Base-by-base conservation (phyloP, 768 basidiomycete species). In the Epithele typhae region DNA sequence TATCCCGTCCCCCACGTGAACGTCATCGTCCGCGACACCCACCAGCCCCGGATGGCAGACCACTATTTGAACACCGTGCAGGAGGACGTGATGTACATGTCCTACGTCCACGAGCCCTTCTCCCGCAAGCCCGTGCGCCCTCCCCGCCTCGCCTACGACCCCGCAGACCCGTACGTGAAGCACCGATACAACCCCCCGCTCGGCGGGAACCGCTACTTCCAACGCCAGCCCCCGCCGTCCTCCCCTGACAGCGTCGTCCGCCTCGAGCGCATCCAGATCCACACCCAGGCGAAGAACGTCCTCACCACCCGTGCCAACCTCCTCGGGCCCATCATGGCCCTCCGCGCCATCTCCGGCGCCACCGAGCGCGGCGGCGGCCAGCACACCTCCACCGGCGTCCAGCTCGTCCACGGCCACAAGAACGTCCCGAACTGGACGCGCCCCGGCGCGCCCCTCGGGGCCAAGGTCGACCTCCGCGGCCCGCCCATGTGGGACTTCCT, bases 401-500 rank as follows among this genome's bases (percentile, higher is more conserved):
- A 94, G 64, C 74, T 99, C 48, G 80, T 84, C 45, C 71, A 63
- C 65, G 69, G 87, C 54, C 57, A 81, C 68, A 75, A 87, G 76
- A 71, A 77, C 64, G 60, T 87, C 67, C 65, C 86, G 25, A 85
- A 87, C 0, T 98, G 92, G 89, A 78, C 94, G 32, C 76, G 95
- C 25, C 81, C 82, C 0, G 86, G 87, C 19, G 63, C 89, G 39
- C 91, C 95, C 0, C 71, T 86, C 17, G 92, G 92, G 49, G 91
- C 79, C 53, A 93, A 93, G 70, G 92, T 97, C 50, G 89, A 89
- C 62, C 68, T 99, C 56, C 83, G 81, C 61, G 94, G 94, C 12
- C 82, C 87, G 39, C 81, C 84, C 56, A 97, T 98, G 94, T 97
- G 91, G 71, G 87, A 91, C 57, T 97, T 98, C 67, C 72, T 98